phyloP scores from a whole-genome alignment of 345 rosid species.

The Bruguiera sexangula region DNA sequence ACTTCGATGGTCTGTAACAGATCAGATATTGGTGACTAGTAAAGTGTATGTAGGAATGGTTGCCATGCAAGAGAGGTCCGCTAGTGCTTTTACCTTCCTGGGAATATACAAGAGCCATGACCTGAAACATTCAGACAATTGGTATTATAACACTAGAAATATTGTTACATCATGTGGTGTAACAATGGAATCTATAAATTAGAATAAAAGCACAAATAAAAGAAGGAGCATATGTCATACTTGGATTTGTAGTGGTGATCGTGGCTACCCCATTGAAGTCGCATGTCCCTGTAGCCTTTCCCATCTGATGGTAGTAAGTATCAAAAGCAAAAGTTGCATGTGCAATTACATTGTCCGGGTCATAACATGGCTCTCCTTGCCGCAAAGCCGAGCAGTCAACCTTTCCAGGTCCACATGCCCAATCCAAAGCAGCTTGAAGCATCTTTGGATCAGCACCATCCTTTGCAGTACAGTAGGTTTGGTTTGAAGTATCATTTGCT shows the following conservation, averaged over 20 bases:
- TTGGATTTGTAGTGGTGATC: slow-evolving; percentile 87
- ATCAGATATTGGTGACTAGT: neutral
- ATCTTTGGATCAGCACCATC: slow-evolving; percentile 77
- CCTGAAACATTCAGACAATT: slow-evolving; percentile 45
- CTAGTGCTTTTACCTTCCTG: slow-evolving; percentile 51
- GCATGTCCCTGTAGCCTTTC: slow-evolving; percentile 71
- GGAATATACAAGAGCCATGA: slow-evolving; percentile 66
- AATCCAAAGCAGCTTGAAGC: slow-evolving; percentile 95
- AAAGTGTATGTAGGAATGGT: too few relatives aligned
- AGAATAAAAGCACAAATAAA: neutral
- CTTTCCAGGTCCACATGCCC: slow-evolving; percentile 99
- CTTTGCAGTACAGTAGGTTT: slow-evolving; percentile 78
- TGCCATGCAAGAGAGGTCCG: neutral
- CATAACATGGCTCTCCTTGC: slow-evolving; percentile 86
- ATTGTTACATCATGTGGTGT: neutral
- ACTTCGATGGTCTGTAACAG: neutral
- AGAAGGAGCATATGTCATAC: slow-evolving; percentile 32
- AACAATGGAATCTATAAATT: neutral
- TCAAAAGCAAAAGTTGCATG: slow-evolving; percentile 88
- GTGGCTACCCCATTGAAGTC: slow-evolving; percentile 96
- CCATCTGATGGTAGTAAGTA: slow-evolving; percentile 75
- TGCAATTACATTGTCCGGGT: slow-evolving; percentile 70
- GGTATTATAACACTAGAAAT: neutral
- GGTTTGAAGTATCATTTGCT: slow-evolving; percentile 92
- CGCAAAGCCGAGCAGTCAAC: slow-evolving; percentile 72